Base-by-base conservation (phyloP, 1,284 basidiomycete genomes). In the Sporisorium scitamineum region DNA sequence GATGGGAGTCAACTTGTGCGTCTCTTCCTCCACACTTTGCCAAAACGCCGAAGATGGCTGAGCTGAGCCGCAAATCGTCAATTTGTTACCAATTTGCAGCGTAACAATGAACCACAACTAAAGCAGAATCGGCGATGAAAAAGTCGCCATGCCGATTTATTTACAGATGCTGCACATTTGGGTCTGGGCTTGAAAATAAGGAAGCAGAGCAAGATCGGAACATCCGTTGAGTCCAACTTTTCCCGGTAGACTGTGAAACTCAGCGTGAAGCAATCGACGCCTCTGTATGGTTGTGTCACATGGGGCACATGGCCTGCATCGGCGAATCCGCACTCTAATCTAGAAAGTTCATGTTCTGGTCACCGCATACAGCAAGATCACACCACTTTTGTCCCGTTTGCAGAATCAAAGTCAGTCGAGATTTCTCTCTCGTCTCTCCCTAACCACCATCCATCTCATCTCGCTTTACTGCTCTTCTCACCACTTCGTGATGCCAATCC, bases 1-100 rank as follows among this genome's bases (percentile, higher is more conserved):
- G 22, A 29, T 32, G 10, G 10, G 41, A 34, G 54, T 13, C 9
- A 11, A 16, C 3, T 5, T 42, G 39, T n/a, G 39, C 39, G n/a
- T 8, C 14, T 42, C n/a, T 3, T n/a, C 41, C 56, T 64, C 61
- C 48, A 57, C 54, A 48, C 39, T 18, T 0, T 34, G 10, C 39
- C n/a, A n/a, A 18, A 44, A 34, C 53, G 56, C 53, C 54, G 54
- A 39, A 48, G 41, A 27, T 27, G 24, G 63, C 37, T 53, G 47
- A 60, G 53, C 22, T 48, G 54, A 57, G 47, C 47, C 14, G 39
- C 13, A n/a, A 2, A 5, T 5, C 4, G 5, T n/a, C 16, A 39
- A n/a, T 3, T 39, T 39, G 37, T 39, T 48, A 32, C 24, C 2
- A n/a, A n/a, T 24, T 24, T 37, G 13, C n/a, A 16, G 14, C 18